phyloP scores from a whole-genome alignment of 2,329 filamentous ascomycete species.

The Cadophora sp. region DNA sequence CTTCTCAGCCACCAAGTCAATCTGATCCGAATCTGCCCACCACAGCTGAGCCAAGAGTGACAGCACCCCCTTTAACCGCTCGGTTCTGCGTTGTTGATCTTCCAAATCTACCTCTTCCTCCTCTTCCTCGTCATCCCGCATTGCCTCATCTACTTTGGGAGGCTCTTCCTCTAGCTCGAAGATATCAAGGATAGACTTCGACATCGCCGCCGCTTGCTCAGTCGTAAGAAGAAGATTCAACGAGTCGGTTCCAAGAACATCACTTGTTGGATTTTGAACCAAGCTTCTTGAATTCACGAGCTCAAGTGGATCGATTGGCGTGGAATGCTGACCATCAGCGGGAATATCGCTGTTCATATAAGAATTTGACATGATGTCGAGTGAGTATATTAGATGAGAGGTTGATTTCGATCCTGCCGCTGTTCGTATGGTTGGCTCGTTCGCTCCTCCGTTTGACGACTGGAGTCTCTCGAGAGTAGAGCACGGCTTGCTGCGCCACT shows the following conservation, averaged over 20 bases:
- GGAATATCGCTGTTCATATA: conserved; percentile 17
- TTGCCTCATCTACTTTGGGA: conserved; percentile 16
- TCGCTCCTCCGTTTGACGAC: neutral
- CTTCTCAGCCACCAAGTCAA: conserved; percentile 58
- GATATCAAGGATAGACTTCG: conserved; percentile 21
- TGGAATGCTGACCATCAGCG: conserved; percentile 11
- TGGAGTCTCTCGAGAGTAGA: neutral
- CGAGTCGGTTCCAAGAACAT: conserved; percentile 12
- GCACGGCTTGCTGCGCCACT: conserved; percentile 17
- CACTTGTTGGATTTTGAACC: conserved; percentile 12
- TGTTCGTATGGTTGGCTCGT: neutral
- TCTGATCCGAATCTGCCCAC: conserved; percentile 49
- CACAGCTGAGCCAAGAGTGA: conserved; percentile 48
- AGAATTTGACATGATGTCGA: conserved; percentile 16
- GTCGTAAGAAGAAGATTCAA: conserved; percentile 15
- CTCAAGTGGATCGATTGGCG: conserved; percentile 19
- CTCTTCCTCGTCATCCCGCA: conserved; percentile 35
- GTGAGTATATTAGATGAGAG: neutral
- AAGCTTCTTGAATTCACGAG: conserved; percentile 6
- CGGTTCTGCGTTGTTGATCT: conserved; percentile 41
- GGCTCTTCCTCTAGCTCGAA: conserved; percentile 20
- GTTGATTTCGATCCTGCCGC: neutral
- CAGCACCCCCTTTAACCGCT: conserved; percentile 37
- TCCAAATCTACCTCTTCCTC: conserved; percentile 40
- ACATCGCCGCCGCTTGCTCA: conserved; percentile 19